Evolutionary conservation across 345 rosid species (phyloP).

Genomic region (Dipteronia sinensis): DNA sequence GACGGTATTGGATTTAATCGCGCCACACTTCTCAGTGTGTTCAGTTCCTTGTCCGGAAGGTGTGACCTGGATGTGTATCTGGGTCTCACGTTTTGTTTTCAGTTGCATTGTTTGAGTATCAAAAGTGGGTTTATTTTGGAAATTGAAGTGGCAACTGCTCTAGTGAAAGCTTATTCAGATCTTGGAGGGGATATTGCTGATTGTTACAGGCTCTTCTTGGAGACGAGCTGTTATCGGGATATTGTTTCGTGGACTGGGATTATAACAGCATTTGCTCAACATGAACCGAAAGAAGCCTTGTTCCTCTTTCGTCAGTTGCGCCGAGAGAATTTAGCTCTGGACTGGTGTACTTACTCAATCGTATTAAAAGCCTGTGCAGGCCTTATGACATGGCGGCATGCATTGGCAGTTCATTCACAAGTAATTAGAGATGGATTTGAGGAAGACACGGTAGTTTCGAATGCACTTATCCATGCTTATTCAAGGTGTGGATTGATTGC

Average conservation of each 20-base stretch:
- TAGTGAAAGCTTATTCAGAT: slow-evolving; percentile 78
- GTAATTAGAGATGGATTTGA: slow-evolving; percentile 66
- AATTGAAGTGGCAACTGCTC: slow-evolving; percentile 68
- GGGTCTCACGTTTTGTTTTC: slow-evolving; percentile 53
- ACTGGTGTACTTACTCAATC: slow-evolving; percentile 77
- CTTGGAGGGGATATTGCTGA: slow-evolving; percentile 51
- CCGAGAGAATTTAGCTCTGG: slow-evolving; percentile 56
- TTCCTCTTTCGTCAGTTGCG: slow-evolving; percentile 57
- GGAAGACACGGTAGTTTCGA: slow-evolving; percentile 59
- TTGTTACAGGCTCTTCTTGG: slow-evolving; percentile 66
- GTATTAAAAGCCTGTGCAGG: slow-evolving; percentile 83
- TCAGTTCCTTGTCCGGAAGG: slow-evolving; percentile 57
- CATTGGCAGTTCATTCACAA: slow-evolving; percentile 60
- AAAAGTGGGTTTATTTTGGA: slow-evolving; percentile 59
- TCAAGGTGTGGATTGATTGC: slow-evolving; percentile 74
- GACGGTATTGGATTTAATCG: slow-evolving; percentile 66
- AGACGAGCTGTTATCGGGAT: slow-evolving; percentile 45
- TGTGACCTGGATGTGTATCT: slow-evolving; percentile 28
- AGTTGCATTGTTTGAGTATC: slow-evolving; percentile 57
- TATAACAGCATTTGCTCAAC: slow-evolving; percentile 72
- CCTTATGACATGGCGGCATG: slow-evolving; percentile 61
- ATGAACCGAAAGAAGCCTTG: slow-evolving; percentile 64
- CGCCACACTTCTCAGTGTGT: slow-evolving; percentile 65
- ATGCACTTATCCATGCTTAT: slow-evolving; percentile 82
- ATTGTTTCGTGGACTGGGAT: slow-evolving; percentile 78